Base-by-base conservation (phyloP, 805 yeast genomes). In the Osmozyma mogii region DNA sequence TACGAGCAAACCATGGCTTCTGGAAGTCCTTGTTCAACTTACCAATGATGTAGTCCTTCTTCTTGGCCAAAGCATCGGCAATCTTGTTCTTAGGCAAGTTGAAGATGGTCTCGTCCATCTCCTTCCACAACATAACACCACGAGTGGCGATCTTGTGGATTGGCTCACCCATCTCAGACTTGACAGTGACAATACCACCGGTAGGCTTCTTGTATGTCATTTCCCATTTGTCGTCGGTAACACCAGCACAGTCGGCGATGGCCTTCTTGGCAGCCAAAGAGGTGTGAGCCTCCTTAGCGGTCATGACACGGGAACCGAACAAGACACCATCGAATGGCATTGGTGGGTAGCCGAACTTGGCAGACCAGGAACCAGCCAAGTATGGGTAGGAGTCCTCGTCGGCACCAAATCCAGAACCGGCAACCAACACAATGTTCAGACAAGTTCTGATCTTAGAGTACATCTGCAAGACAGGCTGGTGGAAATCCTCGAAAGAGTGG, bases 91-190 rank as follows among this genome's bases (percentile, higher is more conserved):
- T 87, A 54, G 98, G 96, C 57, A 87, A 70, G 47, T 75, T 72
- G 71, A 92, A 89, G 46, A 92, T 75, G 27, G 95, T 84, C 45
- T 84, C 89, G 61, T 92, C 99, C 65, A 92, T 69, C 65, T 92
- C 97, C 57, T 85, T 84, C 98, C 99, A 92, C 56, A 92, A 77
- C 61, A 84, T 55, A 37, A 92, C 97, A 70, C 96, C 96, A 58
- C 98, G 80, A 35, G 99, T 92, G 17, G 98, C 97, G 45, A 92
- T 74, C 69, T 92, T 92, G 65, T 92, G 99, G 53, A 92, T 92
- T 52, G 98, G 98, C 68, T 92, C 98, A 55, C 99, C 98, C 98
- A 92, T 92, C 69, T 92, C 99, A 11, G 97, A 89, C 55, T 84
- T 72, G 38, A 92, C 98, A 32, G 98, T 89, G 45, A 92, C 68